Base-by-base conservation (phyloP, 2,329 filamentous ascomycete species). In the Exophiala sp. region DNA sequence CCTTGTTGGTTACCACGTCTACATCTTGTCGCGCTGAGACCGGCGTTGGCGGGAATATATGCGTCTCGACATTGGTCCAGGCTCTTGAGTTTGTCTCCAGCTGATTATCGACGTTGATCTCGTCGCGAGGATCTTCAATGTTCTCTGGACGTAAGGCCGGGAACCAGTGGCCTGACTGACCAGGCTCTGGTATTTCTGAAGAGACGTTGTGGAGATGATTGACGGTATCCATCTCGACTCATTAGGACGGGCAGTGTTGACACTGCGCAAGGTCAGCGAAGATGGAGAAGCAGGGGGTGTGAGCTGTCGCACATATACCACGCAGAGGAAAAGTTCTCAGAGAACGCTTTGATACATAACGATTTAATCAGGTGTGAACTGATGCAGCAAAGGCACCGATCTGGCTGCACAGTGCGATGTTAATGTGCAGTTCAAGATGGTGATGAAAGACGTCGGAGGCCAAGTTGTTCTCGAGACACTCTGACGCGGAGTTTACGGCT, bases 101-200 rank as follows among this genome's bases (percentile, higher is more conserved):
- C 2, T 11, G 24, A n/a, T 11, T 29, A 27, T 27, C 21, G 22
- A 21, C 14, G n/a, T 35, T 8, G 18, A 6, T 11, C 32, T 46
- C 37, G 22, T 27, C 23, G 16, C 18, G 10, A 10, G 34, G 18
- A 9, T 52, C 29, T 35, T 57, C 52, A 46, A 62, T 50, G 35
- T 61, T 55, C 19, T 78, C 70, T 30, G 72, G 70, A 61, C 74
- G 67, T 53, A 77, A 64, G 16, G 78, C 77, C 38, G 78, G 77
- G 68, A 81, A 76, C 78, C 78, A 80, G 16, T 72, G 71, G 46
- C 70, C 62, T 10, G 58, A 42, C 42, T 58, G 52, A 47, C 43
- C 24, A 37, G 51, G 42, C 23, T 48, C 42, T 39, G 41, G 29
- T 24, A 37, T n/a, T 8, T 19, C 46, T 34, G 39, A 37, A 47